Evolutionary conservation across 2,329 filamentous ascomycete genomes (phyloP).

Genomic region (Aschersonia sp.): DNA sequence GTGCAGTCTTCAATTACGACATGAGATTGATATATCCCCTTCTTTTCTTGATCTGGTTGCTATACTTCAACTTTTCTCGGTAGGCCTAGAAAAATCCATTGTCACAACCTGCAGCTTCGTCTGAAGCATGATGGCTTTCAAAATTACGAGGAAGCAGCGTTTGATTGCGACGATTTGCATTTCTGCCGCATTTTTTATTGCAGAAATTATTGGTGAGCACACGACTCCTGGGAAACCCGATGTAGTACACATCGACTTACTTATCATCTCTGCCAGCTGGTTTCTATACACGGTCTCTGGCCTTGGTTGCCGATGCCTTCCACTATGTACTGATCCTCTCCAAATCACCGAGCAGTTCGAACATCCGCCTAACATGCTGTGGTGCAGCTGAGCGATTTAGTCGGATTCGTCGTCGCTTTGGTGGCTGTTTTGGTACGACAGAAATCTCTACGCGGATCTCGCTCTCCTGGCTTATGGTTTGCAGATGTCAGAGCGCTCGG

Average conservation of each 20-base stretch:
- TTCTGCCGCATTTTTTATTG: constrained; percentile 34
- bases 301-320: constrained; percentile 63
- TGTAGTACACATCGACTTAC: not conserved
- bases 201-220: constrained; percentile 30
- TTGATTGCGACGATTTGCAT: constrained; percentile 32
- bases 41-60: too few species aligned
- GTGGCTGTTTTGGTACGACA: constrained; percentile 42
- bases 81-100: not conserved
- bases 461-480: not conserved
- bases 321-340: constrained; percentile 41
- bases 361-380: constrained; percentile 4
- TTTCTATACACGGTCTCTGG: constrained; percentile 56
- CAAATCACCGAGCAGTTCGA: not conserved
- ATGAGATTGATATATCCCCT: too few species aligned
- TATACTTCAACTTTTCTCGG: too few species aligned
- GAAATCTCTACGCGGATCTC: not conserved
- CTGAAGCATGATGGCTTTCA: constrained; percentile 8
- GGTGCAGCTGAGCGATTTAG: constrained; percentile 53
- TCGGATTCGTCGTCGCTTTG: constrained; percentile 54
- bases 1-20: too few species aligned
- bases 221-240: not conserved
- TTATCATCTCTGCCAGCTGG: constrained; percentile 29
- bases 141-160: constrained; percentile 24
- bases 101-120: not conserved
- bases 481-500: constrained; percentile 37